A percentile compares a stretch with the other conserved stretches of the same genome.
Conservation (phyloP, 2,329 filamentous ascomycete genomes). For the Aspergillus melleus region DNA sequence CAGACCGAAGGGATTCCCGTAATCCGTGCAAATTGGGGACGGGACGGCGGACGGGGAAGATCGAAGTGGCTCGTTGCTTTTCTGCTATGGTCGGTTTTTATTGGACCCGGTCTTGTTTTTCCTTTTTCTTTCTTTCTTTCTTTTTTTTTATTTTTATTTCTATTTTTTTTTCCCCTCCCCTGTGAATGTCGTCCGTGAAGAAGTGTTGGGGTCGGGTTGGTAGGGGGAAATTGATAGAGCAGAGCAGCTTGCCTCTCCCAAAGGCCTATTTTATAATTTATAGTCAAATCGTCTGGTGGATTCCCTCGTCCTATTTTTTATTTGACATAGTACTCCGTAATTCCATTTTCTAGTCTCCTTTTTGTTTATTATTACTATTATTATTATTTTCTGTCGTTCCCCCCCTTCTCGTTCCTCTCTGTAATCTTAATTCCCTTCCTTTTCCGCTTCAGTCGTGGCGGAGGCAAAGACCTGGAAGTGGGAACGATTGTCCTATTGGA, state of each 20-base stretch:
- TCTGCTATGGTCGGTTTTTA: neutral
- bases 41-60: slow-evolving; percentile 19
- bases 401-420: neutral
- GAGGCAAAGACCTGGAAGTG: slow-evolving; percentile 16
- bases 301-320: neutral
- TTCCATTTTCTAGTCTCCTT: slow-evolving; percentile 3
- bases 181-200: neutral
- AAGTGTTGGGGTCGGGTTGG: neutral
- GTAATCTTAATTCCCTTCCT: slow-evolving; percentile 3
- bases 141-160: neutral
- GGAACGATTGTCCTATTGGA: slow-evolving; percentile 14
- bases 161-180: neutral
- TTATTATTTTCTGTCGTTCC: neutral
- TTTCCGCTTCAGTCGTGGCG: slow-evolving; percentile 14
- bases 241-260: slow-evolving; percentile 1
- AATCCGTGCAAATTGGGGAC: slow-evolving; percentile 18
- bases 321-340: neutral
- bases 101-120: neutral
- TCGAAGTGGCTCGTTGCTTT: slow-evolving; percentile 9
- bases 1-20: slow-evolving; percentile 14
- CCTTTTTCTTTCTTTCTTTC: no score
- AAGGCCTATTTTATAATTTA: slow-evolving; percentile 5
- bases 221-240: slow-evolving; percentile 5
- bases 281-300: neutral
- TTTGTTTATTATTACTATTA: neutral